Percentiles rank a stretch among this genome's conserved stretches.
phyloP scores from a whole-genome alignment of 1,139 yeast genomes.

The Lodderomyces pseudojiufengensis region DNA sequence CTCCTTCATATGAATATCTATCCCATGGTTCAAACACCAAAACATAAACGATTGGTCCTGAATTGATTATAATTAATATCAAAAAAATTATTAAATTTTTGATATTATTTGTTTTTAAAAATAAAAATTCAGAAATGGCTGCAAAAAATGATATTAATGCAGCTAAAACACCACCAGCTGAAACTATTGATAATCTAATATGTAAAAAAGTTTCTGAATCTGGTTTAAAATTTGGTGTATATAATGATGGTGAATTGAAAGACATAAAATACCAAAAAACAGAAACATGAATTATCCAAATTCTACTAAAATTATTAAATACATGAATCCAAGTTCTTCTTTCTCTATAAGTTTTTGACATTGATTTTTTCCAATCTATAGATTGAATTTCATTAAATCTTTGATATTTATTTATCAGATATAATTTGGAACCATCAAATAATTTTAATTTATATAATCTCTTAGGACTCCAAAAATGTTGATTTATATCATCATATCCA shows the following conservation, averaged over 20 bases:
- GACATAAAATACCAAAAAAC: conserved; percentile 81
- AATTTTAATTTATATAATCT: conserved; percentile 52
- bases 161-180: conserved; percentile 71
- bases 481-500: conserved; percentile 87
- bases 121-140: conserved; percentile 55
- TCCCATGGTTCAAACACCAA: conserved; percentile 52
- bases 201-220: conserved; percentile 12
- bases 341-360: conserved; percentile 72
- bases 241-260: conserved; percentile 73
- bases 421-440: conserved; percentile 38
- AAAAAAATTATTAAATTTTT: conserved; percentile 49
- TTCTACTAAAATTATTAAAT: conserved; percentile 71
- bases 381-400: conserved; percentile 47
- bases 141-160: conserved; percentile 64
- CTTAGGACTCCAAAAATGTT: conserved; percentile 73
- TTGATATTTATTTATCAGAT: conserved; percentile 39
- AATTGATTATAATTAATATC: conserved; percentile 44
- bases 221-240: conserved; percentile 57
- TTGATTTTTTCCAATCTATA: conserved; percentile 60
- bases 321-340: conserved; percentile 76
- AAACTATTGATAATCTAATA: conserved; percentile 24
- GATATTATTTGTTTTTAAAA: conserved; percentile 69
- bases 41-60: conserved; percentile 62
- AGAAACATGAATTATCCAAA: conserved; percentile 78
- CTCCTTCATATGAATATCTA: conserved; percentile 47